phyloP scores from a whole-genome alignment of 2,329 filamentous ascomycete species.

The Colletotrichum spaethianum region DNA sequence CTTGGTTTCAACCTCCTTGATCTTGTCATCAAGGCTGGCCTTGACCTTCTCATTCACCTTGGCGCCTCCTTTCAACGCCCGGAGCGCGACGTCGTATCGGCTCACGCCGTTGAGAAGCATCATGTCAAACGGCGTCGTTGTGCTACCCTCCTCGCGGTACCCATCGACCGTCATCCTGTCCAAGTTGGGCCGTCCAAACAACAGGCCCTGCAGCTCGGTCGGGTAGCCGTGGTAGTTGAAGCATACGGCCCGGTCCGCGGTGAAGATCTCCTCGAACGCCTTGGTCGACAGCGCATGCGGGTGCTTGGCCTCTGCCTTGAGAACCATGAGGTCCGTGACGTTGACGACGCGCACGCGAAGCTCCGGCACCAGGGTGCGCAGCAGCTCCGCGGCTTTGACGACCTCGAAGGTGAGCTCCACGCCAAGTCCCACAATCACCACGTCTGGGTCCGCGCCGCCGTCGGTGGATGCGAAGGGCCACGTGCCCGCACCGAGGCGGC shows the following conservation, averaged over 20 bases:
- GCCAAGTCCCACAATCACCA: constrained; percentile 75
- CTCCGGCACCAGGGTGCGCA: constrained; percentile 63
- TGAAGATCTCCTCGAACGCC: constrained; percentile 71
- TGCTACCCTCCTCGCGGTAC: constrained; percentile 76
- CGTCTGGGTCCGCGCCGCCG: constrained; percentile 69
- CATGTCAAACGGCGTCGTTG: constrained; percentile 80
- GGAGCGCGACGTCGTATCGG: constrained; percentile 70
- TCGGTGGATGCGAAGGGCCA: constrained; percentile 75
- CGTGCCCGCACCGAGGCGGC: constrained; percentile 69
- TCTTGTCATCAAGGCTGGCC: constrained; percentile 58
- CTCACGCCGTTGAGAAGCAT: constrained; percentile 74
- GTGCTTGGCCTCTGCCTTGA: constrained; percentile 68
- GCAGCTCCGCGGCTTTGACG: constrained; percentile 70
- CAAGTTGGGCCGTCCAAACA: constrained; percentile 69
- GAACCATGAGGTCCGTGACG: constrained; percentile 76
- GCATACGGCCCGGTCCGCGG: constrained; percentile 66
- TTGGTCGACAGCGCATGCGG: constrained; percentile 69
- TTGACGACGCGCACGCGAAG: constrained; percentile 74
- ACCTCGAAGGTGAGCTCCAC: constrained; percentile 78
- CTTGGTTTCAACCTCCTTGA: constrained; percentile 63
- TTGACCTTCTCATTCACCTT: constrained; percentile 63
- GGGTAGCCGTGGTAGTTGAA: constrained; percentile 80
- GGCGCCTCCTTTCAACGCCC: constrained; percentile 65
- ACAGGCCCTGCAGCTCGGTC: constrained; percentile 71
- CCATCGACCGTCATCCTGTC: constrained; percentile 69